Conservation (phyloP, 2,329 filamentous ascomycete species). For the Aspergillus udagawae region DNA sequence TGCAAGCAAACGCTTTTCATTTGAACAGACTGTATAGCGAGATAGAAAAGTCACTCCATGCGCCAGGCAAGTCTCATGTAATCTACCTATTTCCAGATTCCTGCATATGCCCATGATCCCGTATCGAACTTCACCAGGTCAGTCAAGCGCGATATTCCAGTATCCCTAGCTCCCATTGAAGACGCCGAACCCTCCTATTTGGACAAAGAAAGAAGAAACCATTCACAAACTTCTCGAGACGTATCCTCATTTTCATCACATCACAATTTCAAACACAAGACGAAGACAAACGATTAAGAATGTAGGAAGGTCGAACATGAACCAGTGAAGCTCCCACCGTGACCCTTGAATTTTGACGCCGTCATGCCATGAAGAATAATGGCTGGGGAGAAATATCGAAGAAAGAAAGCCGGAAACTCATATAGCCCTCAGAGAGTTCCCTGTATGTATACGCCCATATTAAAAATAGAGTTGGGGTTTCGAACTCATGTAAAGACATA, state of each 20-base stretch:
- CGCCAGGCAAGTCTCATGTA: constrained; percentile 14
- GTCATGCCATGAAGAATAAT: constrained; percentile 28
- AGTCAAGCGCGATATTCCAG: constrained; percentile 17
- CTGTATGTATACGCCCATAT: constrained; percentile 38
- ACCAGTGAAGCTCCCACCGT: constrained; percentile 15
- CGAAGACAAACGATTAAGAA: constrained; percentile 17
- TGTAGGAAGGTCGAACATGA: constrained; percentile 6
- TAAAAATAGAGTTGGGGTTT: constrained; percentile 27
- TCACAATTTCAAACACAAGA: constrained; percentile 14
- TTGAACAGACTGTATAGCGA: constrained; percentile 20
- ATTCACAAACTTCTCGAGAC: constrained; percentile 18
- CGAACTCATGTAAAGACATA: constrained; percentile 14
- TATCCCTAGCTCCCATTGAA: constrained; percentile 15
- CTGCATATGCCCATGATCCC: constrained; percentile 22
- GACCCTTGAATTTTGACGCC: constrained; percentile 28
- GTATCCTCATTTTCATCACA: constrained; percentile 22
- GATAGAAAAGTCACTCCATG: constrained; percentile 12
- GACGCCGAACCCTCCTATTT: constrained; percentile 22
- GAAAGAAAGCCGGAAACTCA: constrained; percentile 21
- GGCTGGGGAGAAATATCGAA: constrained; percentile 18
- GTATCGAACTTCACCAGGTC: constrained; percentile 15
- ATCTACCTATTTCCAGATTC: constrained; percentile 18
- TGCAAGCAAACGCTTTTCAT: constrained; percentile 11
- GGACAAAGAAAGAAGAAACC: constrained; percentile 19
- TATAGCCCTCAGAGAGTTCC: constrained; percentile 28